Evolutionary conservation across 257 asterid species (phyloP), one percentile per base, ranked within the genome.

Genomic region (Solanum appendiculatum): DNA sequence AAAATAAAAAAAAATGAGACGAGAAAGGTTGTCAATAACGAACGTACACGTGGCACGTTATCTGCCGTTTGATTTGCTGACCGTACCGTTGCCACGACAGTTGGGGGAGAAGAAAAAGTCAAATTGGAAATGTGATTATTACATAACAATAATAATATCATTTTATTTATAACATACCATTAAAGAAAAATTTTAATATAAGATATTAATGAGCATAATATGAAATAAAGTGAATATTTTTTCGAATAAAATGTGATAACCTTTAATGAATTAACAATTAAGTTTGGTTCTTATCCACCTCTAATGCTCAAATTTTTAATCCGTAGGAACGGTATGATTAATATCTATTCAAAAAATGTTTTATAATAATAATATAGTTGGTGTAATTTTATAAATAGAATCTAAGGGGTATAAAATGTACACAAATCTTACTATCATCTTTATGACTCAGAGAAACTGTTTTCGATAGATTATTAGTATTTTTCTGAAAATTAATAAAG

Each of bases 1-100:
- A 9, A 29, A n/a, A 2, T n/a, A 20, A 18, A 60, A 9, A 27
- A 16, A 5, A 56, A 58, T 58, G n/a, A 58, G 70, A 84, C 42
- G 87, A 84, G 89, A 78, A 21, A 83, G 31, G 60, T 44, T 18
- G 25, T 86, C 90, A 88, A 54, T 87, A 16, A 31, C 9, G 10
- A 63, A 27, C 89, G 42, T 77, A 88, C 87, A 92, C 95, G 93
- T 92, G 94, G 86, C 89, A 7, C 0, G 0, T 66, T 16, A 8
- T 34, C 27, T 25, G 48, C 92, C 95, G 92, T 87, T 4, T 2
- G 80, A 31, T 89, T 68, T 51, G 90, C 83, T 90, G 93, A 91
- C 93, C 27, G 88, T 88, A 51, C 85, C 39, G 9, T 85, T 18
- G 86, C 93, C 93, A 90, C 90, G 91, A 80, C 60, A 23, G 16